phyloP scores from a whole-genome alignment of 495 filamentous ascomycete species.

The Parathielavia hyrcaniae region DNA sequence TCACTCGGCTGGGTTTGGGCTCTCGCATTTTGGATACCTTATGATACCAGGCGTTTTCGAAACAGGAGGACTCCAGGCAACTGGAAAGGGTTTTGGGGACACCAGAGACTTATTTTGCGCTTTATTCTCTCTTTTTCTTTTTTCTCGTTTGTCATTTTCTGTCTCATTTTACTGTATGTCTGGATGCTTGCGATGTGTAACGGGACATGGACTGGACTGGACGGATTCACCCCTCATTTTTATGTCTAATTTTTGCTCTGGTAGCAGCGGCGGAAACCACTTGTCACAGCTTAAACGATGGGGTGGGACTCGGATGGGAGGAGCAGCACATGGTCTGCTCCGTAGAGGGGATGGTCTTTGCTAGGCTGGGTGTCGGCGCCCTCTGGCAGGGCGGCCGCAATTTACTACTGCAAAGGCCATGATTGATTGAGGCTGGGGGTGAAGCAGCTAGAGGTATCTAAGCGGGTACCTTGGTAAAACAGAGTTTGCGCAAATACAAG shows the following conservation, averaged over 20 bases:
- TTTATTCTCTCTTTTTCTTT: conserved; percentile 1
- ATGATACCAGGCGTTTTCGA: conserved; percentile 33
- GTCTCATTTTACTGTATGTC: conserved; percentile 7
- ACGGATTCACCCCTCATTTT: conserved; percentile 3
- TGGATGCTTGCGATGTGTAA: conserved; percentile 8
- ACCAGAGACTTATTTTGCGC: neutral
- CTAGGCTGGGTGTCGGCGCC: conserved; percentile 13
- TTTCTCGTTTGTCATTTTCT: conserved; percentile 5
- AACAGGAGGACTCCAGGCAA: conserved; percentile 24
- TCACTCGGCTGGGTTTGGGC: conserved; percentile 9
- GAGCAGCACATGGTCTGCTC: conserved; percentile 18
- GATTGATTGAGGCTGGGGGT: neutral
- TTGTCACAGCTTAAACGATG: neutral
- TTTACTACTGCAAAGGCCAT: conserved; percentile 6
- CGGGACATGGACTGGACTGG: too few species aligned
- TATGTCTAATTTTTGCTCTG: conserved; percentile 29
- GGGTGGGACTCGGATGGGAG: conserved; percentile 5
- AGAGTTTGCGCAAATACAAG: conserved; percentile 9
- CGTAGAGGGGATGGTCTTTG: conserved; percentile 11
- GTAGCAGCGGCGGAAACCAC: conserved; percentile 25
- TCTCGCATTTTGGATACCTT: conserved; percentile 27
- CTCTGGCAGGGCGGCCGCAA: conserved; percentile 13
- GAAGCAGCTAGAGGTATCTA: neutral
- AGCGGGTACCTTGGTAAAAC: too few species aligned
- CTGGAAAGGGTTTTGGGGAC: conserved; percentile 17